Percentiles rank a stretch among this genome's conserved stretches.
These are phyloP conservation scores for Penicillium sp. DNA, from an alignment of 2,329 filamentous ascomycete species.

Conservation along the genomic window DNA sequence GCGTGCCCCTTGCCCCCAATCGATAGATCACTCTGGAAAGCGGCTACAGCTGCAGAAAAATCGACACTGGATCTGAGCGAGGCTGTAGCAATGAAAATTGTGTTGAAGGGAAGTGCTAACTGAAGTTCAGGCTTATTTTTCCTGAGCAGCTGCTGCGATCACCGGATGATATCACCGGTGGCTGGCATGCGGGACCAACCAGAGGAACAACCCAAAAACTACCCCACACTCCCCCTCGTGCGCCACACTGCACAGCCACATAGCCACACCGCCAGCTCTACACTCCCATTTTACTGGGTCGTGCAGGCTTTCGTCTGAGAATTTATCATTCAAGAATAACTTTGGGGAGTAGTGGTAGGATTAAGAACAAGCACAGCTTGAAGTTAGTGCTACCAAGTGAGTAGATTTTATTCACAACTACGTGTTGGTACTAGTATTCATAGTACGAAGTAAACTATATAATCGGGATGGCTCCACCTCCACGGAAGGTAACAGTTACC, in stretches of 20 bases:
- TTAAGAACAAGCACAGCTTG: too few species aligned
- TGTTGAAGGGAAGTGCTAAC: conserved; percentile 1
- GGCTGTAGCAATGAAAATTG: neutral
- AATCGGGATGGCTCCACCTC: too few species aligned
- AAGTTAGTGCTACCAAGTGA: too few species aligned
- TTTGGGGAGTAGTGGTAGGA: too few species aligned
- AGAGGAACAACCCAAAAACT: neutral
- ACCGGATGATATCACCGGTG: conserved; percentile 27
- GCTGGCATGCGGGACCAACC: conserved; percentile 17
- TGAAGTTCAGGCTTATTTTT: conserved; percentile 4
- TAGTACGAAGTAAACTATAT: too few species aligned
- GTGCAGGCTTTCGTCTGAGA: too few species aligned
- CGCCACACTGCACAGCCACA: conserved; percentile 17
- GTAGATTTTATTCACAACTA: too few species aligned
- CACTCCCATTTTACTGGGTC: too few species aligned
- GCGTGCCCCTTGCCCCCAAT: conserved; percentile 3
- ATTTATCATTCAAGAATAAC: too few species aligned
- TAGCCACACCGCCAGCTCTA: neutral
- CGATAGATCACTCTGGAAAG: conserved; percentile 21
- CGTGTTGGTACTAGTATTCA: too few species aligned
- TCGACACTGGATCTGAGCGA: neutral
- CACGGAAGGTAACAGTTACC: too few species aligned
- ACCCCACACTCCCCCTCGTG: conserved; percentile 16
- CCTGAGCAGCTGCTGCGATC: neutral
- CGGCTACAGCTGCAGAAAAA: conserved; percentile 7